Percentiles rank a stretch among this genome's conserved stretches.
Conservation (phyloP, 345 rosid species). For the Luvunga scandens region DNA sequence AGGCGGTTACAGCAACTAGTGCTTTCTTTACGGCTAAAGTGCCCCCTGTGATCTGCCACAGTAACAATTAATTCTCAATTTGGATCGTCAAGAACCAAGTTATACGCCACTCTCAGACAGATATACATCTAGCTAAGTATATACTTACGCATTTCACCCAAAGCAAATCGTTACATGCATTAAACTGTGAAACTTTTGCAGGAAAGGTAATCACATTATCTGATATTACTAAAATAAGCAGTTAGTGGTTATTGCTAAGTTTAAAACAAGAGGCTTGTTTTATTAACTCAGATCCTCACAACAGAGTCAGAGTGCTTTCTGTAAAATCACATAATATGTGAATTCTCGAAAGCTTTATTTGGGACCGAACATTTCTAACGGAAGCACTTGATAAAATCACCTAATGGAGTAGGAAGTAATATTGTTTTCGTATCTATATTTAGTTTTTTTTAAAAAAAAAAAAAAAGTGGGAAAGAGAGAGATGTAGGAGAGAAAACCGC, state of each 20-base stretch:
- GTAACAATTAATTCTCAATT: neutral
- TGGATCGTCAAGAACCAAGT: neutral
- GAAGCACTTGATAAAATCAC: neutral
- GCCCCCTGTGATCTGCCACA: slow-evolving; percentile 50
- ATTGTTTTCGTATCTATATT: too few species aligned
- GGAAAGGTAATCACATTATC: neutral
- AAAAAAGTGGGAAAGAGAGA: neutral
- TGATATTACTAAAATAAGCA: neutral
- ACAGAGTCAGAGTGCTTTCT: neutral
- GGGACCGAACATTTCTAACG: neutral
- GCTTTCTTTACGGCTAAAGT: slow-evolving; percentile 66
- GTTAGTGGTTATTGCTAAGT: neutral
- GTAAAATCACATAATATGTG: too few species aligned
- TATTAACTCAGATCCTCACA: neutral
- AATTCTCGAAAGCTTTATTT: too few species aligned
- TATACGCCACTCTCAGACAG: neutral
- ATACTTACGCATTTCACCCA: neutral
- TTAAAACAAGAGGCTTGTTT: neutral
- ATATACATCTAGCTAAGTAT: neutral
- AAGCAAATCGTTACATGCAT: neutral
- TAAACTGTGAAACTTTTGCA: neutral
- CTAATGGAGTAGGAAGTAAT: too few species aligned
- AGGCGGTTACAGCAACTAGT: slow-evolving; percentile 43
- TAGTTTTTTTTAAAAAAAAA: too few species aligned
- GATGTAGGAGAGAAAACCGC: neutral